These are phyloP conservation scores for Diospyros kaki DNA, from an alignment of 148 eudicot genomes.

Conservation along the genomic window DNA sequence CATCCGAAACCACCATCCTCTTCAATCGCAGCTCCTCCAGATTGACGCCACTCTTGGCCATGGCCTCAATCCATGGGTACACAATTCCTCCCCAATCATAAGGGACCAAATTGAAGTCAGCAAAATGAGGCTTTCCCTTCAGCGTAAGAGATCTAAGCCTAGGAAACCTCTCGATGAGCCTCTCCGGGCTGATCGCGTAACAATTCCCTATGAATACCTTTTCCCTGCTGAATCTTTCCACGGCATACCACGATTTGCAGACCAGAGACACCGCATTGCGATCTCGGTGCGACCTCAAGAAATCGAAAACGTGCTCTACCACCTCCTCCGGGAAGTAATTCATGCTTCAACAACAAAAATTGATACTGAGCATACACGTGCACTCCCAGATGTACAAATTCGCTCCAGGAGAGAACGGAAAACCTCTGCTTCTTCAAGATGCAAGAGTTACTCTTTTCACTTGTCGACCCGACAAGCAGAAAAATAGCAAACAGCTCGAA, in stretches of 20 bases:
- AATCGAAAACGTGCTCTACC: constrained; percentile 66
- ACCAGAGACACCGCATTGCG: constrained; percentile 73
- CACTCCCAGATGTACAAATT: background rate
- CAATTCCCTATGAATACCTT: constrained; percentile 78
- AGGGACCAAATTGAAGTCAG: constrained; percentile 79
- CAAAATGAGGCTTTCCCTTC: constrained; percentile 82
- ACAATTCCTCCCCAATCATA: constrained; percentile 76
- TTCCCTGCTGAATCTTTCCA: constrained; percentile 48
- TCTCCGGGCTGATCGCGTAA: constrained; percentile 64
- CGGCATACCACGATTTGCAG: constrained; percentile 67
- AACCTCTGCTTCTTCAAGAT: background rate
- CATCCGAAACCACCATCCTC: constrained; percentile 79
- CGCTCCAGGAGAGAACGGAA: background rate
- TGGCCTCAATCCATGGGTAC: constrained; percentile 68
- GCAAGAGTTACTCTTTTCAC: background rate
- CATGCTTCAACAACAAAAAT: constrained; percentile 11
- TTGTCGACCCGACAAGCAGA: background rate
- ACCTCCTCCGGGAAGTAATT: constrained; percentile 92
- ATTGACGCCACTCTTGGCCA: constrained; percentile 41
- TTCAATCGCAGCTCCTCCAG: constrained; percentile 73
- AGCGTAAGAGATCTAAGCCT: constrained; percentile 57
- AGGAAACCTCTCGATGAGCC: constrained; percentile 60
- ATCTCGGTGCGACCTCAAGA: constrained; percentile 53
- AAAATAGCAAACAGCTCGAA: background rate
- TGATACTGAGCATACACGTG: background rate